phyloP scores from a whole-genome alignment of 2,329 filamentous ascomycete species.

The Grosmannia penicillata region DNA sequence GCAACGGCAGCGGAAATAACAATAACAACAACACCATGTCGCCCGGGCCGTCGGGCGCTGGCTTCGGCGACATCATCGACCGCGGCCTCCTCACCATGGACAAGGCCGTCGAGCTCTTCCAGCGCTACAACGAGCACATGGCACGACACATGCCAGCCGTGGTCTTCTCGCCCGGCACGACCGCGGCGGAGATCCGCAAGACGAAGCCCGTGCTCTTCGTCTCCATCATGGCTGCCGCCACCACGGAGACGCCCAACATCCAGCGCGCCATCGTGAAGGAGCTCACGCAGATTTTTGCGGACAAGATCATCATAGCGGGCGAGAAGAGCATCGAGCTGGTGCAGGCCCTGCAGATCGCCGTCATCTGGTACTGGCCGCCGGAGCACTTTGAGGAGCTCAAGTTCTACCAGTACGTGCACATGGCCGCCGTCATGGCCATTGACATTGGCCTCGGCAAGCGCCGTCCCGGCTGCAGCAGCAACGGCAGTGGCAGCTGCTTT shows the following conservation, averaged over 20 bases:
- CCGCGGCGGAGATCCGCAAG: conserved; percentile 38
- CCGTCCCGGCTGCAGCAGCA: conserved; percentile 13
- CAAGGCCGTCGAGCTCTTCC: conserved; percentile 38
- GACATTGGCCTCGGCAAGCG: conserved; percentile 57
- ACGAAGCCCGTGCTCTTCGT: conserved; percentile 53
- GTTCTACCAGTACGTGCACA: conserved; percentile 76
- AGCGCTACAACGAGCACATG: conserved; percentile 45
- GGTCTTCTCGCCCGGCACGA: conserved; percentile 39
- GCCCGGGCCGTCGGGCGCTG: background rate
- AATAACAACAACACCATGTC: conserved; percentile 2
- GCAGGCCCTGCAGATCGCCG: conserved; percentile 59
- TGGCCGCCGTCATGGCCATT: conserved; percentile 67
- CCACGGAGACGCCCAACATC: conserved; percentile 37
- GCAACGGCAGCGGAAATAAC: background rate
- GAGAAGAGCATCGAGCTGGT: conserved; percentile 74
- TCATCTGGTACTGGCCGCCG: conserved; percentile 78
- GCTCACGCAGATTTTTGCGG: conserved; percentile 57
- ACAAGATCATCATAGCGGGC: conserved; percentile 58
- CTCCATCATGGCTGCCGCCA: conserved; percentile 52
- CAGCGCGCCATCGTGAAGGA: conserved; percentile 53
- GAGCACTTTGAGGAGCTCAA: conserved; percentile 76
- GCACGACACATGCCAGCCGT: conserved; percentile 46
- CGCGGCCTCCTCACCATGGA: conserved; percentile 42
- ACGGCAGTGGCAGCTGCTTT: background rate
- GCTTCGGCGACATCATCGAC: conserved; percentile 37